Evolutionary conservation across 305 asterid species (phyloP).

Genomic region (Vinca major): DNA sequence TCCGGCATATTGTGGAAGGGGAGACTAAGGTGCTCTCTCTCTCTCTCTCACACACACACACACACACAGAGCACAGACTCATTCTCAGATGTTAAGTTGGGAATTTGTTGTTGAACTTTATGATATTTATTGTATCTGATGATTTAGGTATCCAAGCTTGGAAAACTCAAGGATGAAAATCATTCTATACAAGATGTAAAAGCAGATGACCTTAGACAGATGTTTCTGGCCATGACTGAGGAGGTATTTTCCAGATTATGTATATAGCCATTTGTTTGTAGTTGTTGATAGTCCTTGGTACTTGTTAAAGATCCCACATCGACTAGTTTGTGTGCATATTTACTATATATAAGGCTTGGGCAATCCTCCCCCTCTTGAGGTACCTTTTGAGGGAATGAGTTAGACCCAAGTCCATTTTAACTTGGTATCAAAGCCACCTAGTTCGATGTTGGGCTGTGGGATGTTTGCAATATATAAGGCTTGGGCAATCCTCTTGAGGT

Average conservation of each 20-base stretch:
- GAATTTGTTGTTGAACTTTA: slow-evolving; percentile 7
- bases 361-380: too few relatives aligned
- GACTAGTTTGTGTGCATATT: too few relatives aligned
- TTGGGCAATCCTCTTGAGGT: too few relatives aligned
- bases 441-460: too few relatives aligned
- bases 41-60: slow-evolving; percentile 3
- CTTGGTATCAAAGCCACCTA: too few relatives aligned
- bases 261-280: slow-evolving; percentile 5
- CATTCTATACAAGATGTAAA: slow-evolving; percentile 84
- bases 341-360: too few relatives aligned
- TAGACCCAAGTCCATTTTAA: too few relatives aligned
- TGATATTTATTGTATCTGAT: slow-evolving; percentile 12
- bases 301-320: too few relatives aligned
- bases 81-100: not conserved
- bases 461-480: too few relatives aligned
- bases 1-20: slow-evolving; percentile 89
- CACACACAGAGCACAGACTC: not conserved
- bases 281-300: slow-evolving; percentile 18
- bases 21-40: slow-evolving; percentile 66
- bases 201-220: slow-evolving; percentile 93
- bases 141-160: slow-evolving; percentile 83
- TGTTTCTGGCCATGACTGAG: slow-evolving; percentile 95
- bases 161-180: slow-evolving; percentile 76
- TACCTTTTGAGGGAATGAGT: too few relatives aligned
- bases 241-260: slow-evolving; percentile 39